Percentiles rank a stretch among this genome's conserved stretches.
These are phyloP conservation scores for Zoysia japonica DNA, from an alignment of 176 grass and related monocot genomes.

Conservation along the genomic window DNA sequence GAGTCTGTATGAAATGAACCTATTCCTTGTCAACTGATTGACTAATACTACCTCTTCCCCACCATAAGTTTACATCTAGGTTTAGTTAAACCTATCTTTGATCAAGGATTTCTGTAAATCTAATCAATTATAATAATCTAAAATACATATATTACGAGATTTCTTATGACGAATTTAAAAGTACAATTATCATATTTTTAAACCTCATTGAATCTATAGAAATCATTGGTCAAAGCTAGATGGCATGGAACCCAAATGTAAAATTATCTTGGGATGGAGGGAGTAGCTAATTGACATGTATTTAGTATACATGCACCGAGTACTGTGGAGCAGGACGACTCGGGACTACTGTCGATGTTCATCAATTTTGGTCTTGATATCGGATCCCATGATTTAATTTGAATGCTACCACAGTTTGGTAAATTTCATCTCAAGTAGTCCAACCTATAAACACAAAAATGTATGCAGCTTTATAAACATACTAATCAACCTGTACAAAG, in stretches of 20 bases:
- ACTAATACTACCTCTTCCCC: not conserved
- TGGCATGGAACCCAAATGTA: too few species aligned
- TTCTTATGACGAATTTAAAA: too few species aligned
- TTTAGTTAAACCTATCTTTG: too few species aligned
- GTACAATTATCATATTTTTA: too few species aligned
- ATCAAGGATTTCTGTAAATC: too few species aligned
- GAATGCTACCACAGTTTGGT: not conserved
- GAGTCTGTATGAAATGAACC: not conserved
- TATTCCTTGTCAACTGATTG: not conserved
- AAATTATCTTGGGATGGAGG: too few species aligned
- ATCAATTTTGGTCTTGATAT: not conserved
- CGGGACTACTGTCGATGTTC: not conserved
- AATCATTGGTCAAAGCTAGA: too few species aligned
- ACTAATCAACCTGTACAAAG: not conserved
- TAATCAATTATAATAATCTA: too few species aligned
- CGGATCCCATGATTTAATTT: not conserved
- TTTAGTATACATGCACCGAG: not conserved
- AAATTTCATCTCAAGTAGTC: conserved; percentile 7
- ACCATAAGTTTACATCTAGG: too few species aligned
- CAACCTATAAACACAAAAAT: not conserved
- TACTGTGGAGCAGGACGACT: not conserved
- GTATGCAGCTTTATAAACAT: not conserved
- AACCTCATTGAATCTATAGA: too few species aligned
- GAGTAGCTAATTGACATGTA: not conserved
- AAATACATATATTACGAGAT: too few species aligned